Conservation (phyloP, 1,139 yeast genomes). For the Nakaseomyces kungkrabaensis region DNA sequence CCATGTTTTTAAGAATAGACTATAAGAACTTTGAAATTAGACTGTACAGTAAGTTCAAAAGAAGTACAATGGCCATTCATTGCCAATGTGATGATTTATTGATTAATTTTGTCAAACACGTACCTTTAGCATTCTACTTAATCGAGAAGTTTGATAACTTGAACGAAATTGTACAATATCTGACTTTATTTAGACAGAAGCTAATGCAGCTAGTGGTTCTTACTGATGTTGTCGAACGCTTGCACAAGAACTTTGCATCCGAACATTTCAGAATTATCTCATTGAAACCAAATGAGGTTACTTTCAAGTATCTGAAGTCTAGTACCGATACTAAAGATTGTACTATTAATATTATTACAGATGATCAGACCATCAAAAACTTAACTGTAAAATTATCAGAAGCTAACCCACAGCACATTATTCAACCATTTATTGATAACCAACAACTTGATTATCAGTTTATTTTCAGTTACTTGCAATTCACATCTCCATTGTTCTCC, state of each 20-base stretch:
- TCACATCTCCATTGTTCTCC: conserved; percentile 27
- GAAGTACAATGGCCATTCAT: conserved; percentile 24
- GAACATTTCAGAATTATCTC: conserved; percentile 26
- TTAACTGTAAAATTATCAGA: conserved; percentile 25
- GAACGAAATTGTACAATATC: conserved; percentile 22
- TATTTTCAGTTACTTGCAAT: conserved; percentile 28
- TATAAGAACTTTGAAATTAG: conserved; percentile 24
- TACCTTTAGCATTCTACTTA: conserved; percentile 23
- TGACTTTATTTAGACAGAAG: conserved; percentile 26
- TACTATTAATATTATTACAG: conserved; percentile 24
- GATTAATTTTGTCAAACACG: conserved; percentile 22
- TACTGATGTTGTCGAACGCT: conserved; percentile 28
- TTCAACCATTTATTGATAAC: conserved; percentile 27
- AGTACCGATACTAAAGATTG: conserved; percentile 24
- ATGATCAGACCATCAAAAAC: conserved; percentile 22
- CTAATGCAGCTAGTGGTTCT: conserved; percentile 27
- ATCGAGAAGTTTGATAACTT: conserved; percentile 23
- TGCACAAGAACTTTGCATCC: conserved; percentile 27
- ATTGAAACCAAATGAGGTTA: conserved; percentile 27
- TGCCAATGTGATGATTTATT: conserved; percentile 26
- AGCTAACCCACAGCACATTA: conserved; percentile 27
- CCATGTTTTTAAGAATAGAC: conserved; percentile 27
- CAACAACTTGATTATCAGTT: conserved; percentile 25
- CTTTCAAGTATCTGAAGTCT: conserved; percentile 27
- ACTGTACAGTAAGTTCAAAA: conserved; percentile 26